Evolutionary conservation across 2,329 filamentous ascomycete species (phyloP).

Genomic region (Penicillium sp.): DNA sequence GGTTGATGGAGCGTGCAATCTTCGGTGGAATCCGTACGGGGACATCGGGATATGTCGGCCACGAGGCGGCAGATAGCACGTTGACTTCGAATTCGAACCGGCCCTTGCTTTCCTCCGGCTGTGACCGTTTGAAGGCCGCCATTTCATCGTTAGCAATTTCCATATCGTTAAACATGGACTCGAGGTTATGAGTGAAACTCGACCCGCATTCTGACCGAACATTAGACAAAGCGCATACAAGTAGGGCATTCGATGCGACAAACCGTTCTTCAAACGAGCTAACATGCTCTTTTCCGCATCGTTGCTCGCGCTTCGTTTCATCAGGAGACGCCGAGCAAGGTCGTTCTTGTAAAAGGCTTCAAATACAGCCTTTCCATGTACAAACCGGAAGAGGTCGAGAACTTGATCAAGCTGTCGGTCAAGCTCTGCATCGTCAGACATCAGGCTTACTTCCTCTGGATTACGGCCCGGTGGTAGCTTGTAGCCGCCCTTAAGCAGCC

Average conservation of each 20-base stretch:
- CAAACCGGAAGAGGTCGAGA: slow-evolving; percentile 91
- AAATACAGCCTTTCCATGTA: slow-evolving; percentile 95
- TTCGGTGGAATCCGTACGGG: slow-evolving; percentile 70
- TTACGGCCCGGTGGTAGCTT: slow-evolving; percentile 53
- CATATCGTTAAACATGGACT: slow-evolving; percentile 99
- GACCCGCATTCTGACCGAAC: slow-evolving; percentile 73
- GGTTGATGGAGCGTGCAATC: slow-evolving; percentile 71
- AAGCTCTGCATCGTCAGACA: slow-evolving; percentile 88
- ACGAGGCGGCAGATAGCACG: slow-evolving; percentile 85
- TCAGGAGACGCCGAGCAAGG: slow-evolving; percentile 80
- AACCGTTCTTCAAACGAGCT: slow-evolving; percentile 73
- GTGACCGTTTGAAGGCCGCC: slow-evolving; percentile 69
- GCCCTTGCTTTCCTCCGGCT: slow-evolving; percentile 60
- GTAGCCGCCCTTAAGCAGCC: slow-evolving; percentile 79
- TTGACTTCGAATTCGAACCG: slow-evolving; percentile 64
- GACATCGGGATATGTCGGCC: slow-evolving; percentile 85
- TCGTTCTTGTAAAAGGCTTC: slow-evolving; percentile 99
- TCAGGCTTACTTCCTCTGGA: slow-evolving; percentile 53
- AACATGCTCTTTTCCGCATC: slow-evolving; percentile 97
- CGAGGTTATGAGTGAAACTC: slow-evolving; percentile 92
- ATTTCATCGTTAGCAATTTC: slow-evolving; percentile 92
- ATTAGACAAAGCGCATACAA: slow-evolving; percentile 1
- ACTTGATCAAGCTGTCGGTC: slow-evolving; percentile 90
- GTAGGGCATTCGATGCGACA: slow-evolving; percentile 11
- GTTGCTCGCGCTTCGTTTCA: slow-evolving; percentile 88